Base-by-base conservation (phyloP, 2,329 filamentous ascomycete genomes). In the Colletotrichum simmondsii region DNA sequence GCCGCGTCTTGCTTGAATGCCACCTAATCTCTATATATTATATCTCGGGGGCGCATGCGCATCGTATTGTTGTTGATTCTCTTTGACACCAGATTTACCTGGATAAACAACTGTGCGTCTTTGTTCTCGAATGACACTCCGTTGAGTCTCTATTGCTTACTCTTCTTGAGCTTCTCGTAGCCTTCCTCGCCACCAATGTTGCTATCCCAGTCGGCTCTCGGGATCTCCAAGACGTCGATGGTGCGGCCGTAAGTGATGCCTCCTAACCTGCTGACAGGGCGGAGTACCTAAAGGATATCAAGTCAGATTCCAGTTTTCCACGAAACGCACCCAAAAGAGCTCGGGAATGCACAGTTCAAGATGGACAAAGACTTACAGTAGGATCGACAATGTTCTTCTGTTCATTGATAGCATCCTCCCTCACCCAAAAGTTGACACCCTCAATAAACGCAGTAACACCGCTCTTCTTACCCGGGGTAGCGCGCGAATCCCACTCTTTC, bases 351-450 rank as follows among this genome's bases (percentile, higher is more conserved):
- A 12, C 1, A 19, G 12, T 19, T n/a, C 16, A 16, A 12, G 26
- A n/a, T 1, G 19, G 28, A 67, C 24, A 53, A 19, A 19, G 37
- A 84, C 88, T 84, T 80, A 92, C 90, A 65, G 84, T 88, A 12
- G 94, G 90, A 81, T 97, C 93, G 70, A 98, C 86, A 54, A 94
- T 77, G 76, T 91, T 94, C 78, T 87, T 89, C 10, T 95, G 92
- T 79, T 94, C 90, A 77, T 97, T 94, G 73, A 98, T 85, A 2
- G 95, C 95, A 83, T 98, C 96, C 80, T 97, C 94, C 65, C 95
- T 85, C 2, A 92, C 95, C 95, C 95, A 98, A 80, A 98, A 98
- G 32, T 92, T 88, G 42, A 93, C 92, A 0, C 95, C 96, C 84
- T 98, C 95, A 14, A 98, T 86, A 42, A 97, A 88, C 2, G 90